These are phyloP conservation scores for Passalora sequoiae DNA, from an alignment of 2,329 filamentous ascomycete species.

Conservation along the genomic window DNA sequence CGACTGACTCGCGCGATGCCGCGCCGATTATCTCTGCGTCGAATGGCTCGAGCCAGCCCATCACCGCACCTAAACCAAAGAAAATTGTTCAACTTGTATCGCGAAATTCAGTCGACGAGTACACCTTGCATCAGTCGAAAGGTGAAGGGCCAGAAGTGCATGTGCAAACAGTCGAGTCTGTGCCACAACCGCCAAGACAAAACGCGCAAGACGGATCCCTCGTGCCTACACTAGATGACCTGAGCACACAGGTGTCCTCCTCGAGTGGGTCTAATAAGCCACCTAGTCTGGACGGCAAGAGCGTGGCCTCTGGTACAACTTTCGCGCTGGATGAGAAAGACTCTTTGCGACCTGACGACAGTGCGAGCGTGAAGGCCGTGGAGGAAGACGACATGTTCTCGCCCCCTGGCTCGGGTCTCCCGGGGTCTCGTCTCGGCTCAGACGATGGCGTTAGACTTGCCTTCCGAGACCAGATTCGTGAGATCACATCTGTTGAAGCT, in stretches of 20 bases:
- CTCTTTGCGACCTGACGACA: conserved; percentile 88
- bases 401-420: conserved; percentile 66
- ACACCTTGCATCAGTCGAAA: conserved; percentile 7
- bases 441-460: conserved; percentile 59
- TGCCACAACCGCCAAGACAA: conserved; percentile 12
- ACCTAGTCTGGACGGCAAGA: conserved; percentile 87
- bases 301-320: conserved; percentile 86
- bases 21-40: conserved; percentile 15
- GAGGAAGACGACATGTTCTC: conserved; percentile 87
- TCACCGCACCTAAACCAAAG: conserved; percentile 17
- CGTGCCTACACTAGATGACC: conserved; percentile 36
- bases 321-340: conserved; percentile 98
- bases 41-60: conserved; percentile 9
- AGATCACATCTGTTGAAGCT: conserved; percentile 48
- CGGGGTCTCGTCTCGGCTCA: conserved; percentile 75
- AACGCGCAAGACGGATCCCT: conserved; percentile 22
- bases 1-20: conserved; percentile 22
- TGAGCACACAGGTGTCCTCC: conserved; percentile 44
- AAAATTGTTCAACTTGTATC: conserved; percentile 20
- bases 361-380: conserved; percentile 82
- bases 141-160: conserved; percentile 20
- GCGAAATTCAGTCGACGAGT: conserved; percentile 13
- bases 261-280: conserved; percentile 69
- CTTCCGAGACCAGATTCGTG: conserved; percentile 53
- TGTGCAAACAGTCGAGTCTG: conserved; percentile 24